Conservation (phyloP, 768 basidiomycete genomes). For the Lepiota brunneoincarnata region DNA sequence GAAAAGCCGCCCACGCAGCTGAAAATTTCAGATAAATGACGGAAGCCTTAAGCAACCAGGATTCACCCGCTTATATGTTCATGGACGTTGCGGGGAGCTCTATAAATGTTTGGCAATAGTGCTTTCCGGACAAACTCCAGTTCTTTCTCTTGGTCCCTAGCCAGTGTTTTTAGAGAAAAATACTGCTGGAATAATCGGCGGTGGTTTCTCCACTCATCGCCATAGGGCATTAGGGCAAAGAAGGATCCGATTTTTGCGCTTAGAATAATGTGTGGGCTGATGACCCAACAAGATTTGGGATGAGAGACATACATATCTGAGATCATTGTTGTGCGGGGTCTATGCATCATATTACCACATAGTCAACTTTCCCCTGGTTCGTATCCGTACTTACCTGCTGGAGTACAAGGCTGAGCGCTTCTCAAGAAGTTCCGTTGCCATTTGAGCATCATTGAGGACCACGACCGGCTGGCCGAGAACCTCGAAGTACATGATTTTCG, state of each 20-base stretch:
- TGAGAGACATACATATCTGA: constrained; percentile 9
- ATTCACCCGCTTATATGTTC: constrained; percentile 5
- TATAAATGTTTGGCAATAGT: constrained; percentile 4
- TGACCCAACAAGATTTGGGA: neutral
- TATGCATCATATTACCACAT: neutral
- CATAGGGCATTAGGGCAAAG: constrained; percentile 20
- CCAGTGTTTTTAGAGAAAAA: constrained; percentile 12
- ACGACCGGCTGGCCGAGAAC: constrained; percentile 43
- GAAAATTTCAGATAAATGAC: neutral
- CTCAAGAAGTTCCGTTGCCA: constrained; percentile 52
- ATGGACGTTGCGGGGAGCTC: constrained; percentile 5
- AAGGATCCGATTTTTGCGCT: neutral
- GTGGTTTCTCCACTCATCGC: constrained; percentile 21
- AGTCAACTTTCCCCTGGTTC: neutral
- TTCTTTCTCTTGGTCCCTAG: constrained; percentile 1
- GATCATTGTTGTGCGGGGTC: constrained; percentile 2
- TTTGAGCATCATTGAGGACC: constrained; percentile 38
- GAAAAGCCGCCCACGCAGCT: neutral
- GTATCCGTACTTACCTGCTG: constrained; percentile 28
- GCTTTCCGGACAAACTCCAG: constrained; percentile 5
- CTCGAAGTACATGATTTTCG: constrained; percentile 50
- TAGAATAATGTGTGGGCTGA: too few relatives aligned
- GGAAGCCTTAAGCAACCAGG: too few relatives aligned
- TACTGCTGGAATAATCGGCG: constrained; percentile 26
- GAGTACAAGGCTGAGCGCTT: constrained; percentile 57